phyloP scores from a whole-genome alignment of 371 early-diverging fungal genomes.

The Chytridiales sp. region DNA sequence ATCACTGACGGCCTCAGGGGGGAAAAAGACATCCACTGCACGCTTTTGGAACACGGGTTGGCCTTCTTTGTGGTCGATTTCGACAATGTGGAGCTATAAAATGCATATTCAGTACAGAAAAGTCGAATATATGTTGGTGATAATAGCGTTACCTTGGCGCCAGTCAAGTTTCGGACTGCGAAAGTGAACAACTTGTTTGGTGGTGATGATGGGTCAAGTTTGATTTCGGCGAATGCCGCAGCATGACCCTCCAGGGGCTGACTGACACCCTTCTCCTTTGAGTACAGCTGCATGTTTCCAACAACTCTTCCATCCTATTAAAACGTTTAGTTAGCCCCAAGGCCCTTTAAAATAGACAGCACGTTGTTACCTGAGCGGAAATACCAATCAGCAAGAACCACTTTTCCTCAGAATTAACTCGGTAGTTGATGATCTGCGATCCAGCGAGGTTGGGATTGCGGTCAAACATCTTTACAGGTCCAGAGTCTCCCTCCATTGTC shows the following conservation, averaged over 20 bases:
- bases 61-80: slow-evolving; percentile 92
- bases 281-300: slow-evolving; percentile 94
- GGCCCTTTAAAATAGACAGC: slow-evolving; percentile 1
- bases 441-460: slow-evolving; percentile 79
- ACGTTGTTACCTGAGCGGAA: slow-evolving; percentile 65
- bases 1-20: slow-evolving; percentile 88
- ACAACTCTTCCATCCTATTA: slow-evolving; percentile 78
- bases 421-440: slow-evolving; percentile 94
- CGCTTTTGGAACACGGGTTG: slow-evolving; percentile 88
- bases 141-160: slow-evolving; percentile 70
- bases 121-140: background rate
- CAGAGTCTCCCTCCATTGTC: slow-evolving; percentile 85
- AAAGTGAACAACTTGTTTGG: slow-evolving; percentile 89
- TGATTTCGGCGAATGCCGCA: slow-evolving; percentile 90
- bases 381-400: slow-evolving; percentile 96
- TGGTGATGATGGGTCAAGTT: slow-evolving; percentile 67
- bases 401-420: slow-evolving; percentile 82
- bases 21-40: slow-evolving; percentile 92
- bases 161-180: slow-evolving; percentile 78
- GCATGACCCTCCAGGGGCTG: slow-evolving; percentile 97
- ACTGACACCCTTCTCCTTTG: slow-evolving; percentile 86
- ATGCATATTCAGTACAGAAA: background rate
- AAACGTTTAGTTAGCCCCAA: background rate
- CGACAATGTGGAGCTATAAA: slow-evolving; percentile 87
- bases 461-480: slow-evolving; percentile 90